Percentiles rank a stretch among this genome's conserved stretches.
Evolutionary conservation across 2,329 filamentous ascomycete species (phyloP).

Genomic region (Aspergillus jensenii): DNA sequence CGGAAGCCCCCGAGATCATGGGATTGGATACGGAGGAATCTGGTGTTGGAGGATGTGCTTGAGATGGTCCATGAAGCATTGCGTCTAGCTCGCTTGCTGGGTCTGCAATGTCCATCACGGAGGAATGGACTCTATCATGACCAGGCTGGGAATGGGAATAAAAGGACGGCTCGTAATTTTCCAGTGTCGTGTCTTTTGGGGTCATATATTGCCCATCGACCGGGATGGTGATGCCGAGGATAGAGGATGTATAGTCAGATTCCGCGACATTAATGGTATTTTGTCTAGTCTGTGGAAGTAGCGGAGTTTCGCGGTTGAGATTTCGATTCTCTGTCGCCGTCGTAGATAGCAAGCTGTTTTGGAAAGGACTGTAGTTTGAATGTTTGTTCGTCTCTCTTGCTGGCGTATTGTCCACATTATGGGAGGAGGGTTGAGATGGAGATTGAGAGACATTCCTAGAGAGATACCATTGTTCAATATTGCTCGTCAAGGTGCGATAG

Average conservation of each 20-base stretch:
- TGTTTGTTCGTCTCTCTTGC: not conserved
- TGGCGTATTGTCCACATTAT: not conserved
- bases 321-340: constrained; percentile 5
- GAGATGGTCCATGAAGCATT: constrained; percentile 16
- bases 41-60: constrained; percentile 31
- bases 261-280: constrained; percentile 18
- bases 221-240: constrained; percentile 34
- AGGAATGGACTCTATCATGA: constrained; percentile 7
- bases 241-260: constrained; percentile 26
- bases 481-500: constrained; percentile 31
- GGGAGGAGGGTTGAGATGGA: constrained; percentile 11
- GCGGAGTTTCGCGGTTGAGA: constrained; percentile 7
- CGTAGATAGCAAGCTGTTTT: constrained; percentile 6
- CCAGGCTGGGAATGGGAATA: constrained; percentile 12
- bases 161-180: constrained; percentile 26
- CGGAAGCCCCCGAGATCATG: constrained; percentile 16
- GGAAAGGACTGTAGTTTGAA: constrained; percentile 1
- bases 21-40: constrained; percentile 33
- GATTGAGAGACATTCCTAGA: constrained; percentile 16
- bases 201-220: constrained; percentile 33
- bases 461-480: constrained; percentile 30
- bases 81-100: constrained; percentile 21
- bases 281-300: constrained; percentile 12
- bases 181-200: constrained; percentile 32
- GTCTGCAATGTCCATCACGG: constrained; percentile 23